A percentile compares a stretch with the other conserved stretches of the same genome.
Conservation (phyloP, 108 stramenopile species). For the Stephanodiscus triporus region DNA sequence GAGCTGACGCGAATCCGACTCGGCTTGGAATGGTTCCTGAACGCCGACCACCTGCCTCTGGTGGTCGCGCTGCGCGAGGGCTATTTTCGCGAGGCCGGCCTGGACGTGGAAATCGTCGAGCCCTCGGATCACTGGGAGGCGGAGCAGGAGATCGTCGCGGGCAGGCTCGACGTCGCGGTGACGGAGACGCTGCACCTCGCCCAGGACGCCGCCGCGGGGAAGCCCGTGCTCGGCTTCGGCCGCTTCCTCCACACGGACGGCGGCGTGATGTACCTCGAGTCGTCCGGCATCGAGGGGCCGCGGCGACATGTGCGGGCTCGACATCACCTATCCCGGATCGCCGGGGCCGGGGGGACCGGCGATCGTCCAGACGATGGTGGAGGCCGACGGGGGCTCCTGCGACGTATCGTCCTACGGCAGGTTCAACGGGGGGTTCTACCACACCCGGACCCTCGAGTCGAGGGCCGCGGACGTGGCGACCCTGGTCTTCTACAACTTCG, state of each 20-base stretch:
- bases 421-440: conserved; percentile 60
- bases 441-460: conserved; percentile 54
- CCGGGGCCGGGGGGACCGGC: conserved; percentile 66
- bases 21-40: conserved; percentile 59
- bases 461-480: conserved; percentile 60
- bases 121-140: conserved; percentile 69
- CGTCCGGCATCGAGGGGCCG: conserved; percentile 43
- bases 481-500: conserved; percentile 65
- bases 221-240: conserved; percentile 48
- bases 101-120: conserved; percentile 54
- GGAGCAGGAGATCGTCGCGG: conserved; percentile 58
- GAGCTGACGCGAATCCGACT: conserved; percentile 33
- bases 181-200: conserved; percentile 63
- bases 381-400: conserved; percentile 58
- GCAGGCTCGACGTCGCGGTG: conserved; percentile 58
- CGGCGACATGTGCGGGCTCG: conserved; percentile 62
- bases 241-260: conserved; percentile 65
- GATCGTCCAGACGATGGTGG: conserved; percentile 65
- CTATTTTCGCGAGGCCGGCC: conserved; percentile 39
- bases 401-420: conserved; percentile 52
- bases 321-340: conserved; percentile 55
- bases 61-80: conserved; percentile 56
- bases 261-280: conserved; percentile 47
- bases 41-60: conserved; percentile 60
- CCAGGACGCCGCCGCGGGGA: conserved; percentile 53